Evolutionary conservation across 129 eudicot species (phyloP).

Genomic region (Arctium minus): DNA sequence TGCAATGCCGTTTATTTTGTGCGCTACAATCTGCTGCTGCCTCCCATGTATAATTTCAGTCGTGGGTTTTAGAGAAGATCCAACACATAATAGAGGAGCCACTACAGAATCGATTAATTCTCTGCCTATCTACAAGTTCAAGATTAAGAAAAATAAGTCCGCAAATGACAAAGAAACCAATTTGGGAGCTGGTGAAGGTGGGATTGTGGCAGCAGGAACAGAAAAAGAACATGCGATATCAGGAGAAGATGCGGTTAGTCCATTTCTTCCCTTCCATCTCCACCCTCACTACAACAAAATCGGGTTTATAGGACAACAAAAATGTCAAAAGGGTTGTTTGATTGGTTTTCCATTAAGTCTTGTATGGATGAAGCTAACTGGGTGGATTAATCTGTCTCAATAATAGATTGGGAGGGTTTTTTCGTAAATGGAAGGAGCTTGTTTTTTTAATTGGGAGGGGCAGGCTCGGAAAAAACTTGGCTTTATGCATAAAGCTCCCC

Average conservation of each 20-base stretch:
- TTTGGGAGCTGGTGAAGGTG: conserved; percentile 50
- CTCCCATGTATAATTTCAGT: conserved; percentile 77
- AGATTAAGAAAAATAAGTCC: conserved; percentile 44
- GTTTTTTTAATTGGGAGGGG: no score
- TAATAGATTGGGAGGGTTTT: no score
- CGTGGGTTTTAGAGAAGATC: conserved; percentile 67
- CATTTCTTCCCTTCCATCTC: background rate
- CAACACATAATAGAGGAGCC: conserved; percentile 68
- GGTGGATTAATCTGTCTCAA: no score
- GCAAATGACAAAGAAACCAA: conserved; percentile 35
- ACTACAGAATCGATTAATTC: conserved; percentile 73
- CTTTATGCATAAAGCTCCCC: no score
- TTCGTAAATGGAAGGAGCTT: no score
- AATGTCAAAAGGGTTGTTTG: background rate
- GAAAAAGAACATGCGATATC: conserved; percentile 71
- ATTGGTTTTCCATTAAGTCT: no score
- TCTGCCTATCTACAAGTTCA: conserved; percentile 63
- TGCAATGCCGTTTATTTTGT: conserved; percentile 75
- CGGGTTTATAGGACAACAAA: background rate
- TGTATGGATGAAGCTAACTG: no score
- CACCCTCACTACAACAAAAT: background rate
- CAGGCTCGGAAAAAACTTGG: no score
- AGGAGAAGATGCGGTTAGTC: conserved; percentile 87
- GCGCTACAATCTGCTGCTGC: conserved; percentile 82
- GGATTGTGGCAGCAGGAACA: conserved; percentile 82